Base-by-base conservation (phyloP, 441 rosid genomes). In the Bocquillonia castaneifolia region DNA sequence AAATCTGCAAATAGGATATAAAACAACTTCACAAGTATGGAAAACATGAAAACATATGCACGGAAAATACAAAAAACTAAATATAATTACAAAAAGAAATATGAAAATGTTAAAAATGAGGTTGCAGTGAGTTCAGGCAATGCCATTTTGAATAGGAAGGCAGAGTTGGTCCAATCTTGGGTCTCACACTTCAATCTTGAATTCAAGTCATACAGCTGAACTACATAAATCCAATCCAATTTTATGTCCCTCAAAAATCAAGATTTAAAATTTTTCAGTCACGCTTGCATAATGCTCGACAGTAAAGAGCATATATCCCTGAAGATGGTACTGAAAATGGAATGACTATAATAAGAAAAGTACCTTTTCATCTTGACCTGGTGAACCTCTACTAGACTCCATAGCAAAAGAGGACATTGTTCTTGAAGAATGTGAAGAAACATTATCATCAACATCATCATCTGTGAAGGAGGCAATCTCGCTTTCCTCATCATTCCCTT, bases 401-500 rank as follows among this genome's bases (percentile, higher is more conserved):
- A 68, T 22, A 68, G 78, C 77, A 36, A 85, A 80, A 66, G 86
- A 81, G 57, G 90, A 70, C 60, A 75, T 63, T 17, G 83, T 76
- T 68, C 31, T 76, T 8, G 87, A 87, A 25, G 91, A 86, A 55
- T 78, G 82, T 10, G 88, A 68, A 36, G 94, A 83, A 77, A 76
- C 69, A 78, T 65, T 81, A 60, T 86, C 87, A 29, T 83, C 86
- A 1, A 37, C 60, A 26, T 86, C 92, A 34, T 91, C 98, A 50
- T 84, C 94, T 0, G 96, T 88, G 67, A 86, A 88, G 6, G 90
- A 84, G 9, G 88, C 85, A 72, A 85, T 80, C 77, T 88, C 86
- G 70, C 75, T 74, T 66, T 83, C 88, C 65, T 71, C 89, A 45
- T 80, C 86, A 31, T 82, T 80, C 37, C 73, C 92, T 79, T 77